Evolutionary conservation across 2,329 filamentous ascomycete genomes (phyloP), one percentile per base, ranked within the genome.

Genomic region (Diaporthe citri): DNA sequence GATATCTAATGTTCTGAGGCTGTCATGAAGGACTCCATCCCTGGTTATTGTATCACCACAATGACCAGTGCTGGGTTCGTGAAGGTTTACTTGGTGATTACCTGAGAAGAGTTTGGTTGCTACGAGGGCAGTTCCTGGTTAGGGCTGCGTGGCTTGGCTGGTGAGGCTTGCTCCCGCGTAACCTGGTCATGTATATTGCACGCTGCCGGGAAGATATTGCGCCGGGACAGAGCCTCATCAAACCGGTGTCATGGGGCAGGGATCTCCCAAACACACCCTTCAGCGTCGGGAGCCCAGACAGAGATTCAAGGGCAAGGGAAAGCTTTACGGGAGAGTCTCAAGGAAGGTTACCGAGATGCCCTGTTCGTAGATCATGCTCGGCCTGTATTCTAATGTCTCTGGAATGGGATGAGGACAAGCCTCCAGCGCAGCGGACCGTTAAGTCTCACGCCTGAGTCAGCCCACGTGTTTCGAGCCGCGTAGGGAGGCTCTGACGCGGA

Each of bases 321-420:
- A 69, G 64, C 64, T 69, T 39, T 69, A 55, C 64, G 64, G 64
- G 48, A 39, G 31, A 55, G 64, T 69, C 64, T 69, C 64, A 69
- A 55, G n/a, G 48, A 69, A 69, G 64, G 64, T 69, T 69, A 28
- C 64, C 64, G 64, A 69, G 34, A 51, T 39, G 46, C 64, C 34
- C 34, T 69, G 64, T 12, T 41, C 34, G 64, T 41, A 69, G 64
- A 69, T 69, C 64, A 55, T 69, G 22, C 36, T 28, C 46, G 43
- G 46, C 31, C 64, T 67, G 34, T 28, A 55, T 52, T 52, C 22
- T 13, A 13, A 67, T 20, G 48, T 46, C 46, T 67, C 46, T 39
- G 64, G 64, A 52, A 28, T 52, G 31, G 22, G 39, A 52, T 13
- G 31, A 52, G 46, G 4, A 7, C 46, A 39, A 39, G 22, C 31